Evolutionary conservation across 148 eudicot species (phyloP), one percentile per base, ranked within the genome.

Genomic region (Simmondsia chinensis): DNA sequence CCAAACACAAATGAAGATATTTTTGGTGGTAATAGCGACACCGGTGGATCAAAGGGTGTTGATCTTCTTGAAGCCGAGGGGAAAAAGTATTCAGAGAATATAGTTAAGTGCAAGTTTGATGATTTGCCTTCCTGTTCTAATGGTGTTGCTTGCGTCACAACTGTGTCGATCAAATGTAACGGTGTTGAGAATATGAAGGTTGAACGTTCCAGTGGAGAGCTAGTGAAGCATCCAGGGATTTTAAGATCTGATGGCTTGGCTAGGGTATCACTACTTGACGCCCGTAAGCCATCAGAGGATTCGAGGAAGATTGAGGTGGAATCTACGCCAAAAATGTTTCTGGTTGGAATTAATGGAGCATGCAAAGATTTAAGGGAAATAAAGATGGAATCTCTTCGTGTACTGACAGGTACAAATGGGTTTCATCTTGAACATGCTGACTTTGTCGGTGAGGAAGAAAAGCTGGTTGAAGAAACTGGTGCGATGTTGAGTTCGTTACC

Each of bases 21-120:
- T 54, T 44, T 14, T 18, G 35, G 34, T 33, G 19, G 21, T 39
- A 36, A 23, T 46, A 48, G 35, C 2, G 20, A 49, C 18, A 32
- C 30, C 47, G 6, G 1, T 28, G 48, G 19, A 21, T 61, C 28
- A 27, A 46, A 20, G 41, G 43, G 21, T 23, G 37, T 8, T 9
- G 50, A 46, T 32, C 22, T 11, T 59, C 21, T 22, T 23, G 54
- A 41, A 43, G 63, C 20, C 41, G 59, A 37, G 54, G 46, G 64
- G 34, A 25, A 33, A 7, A 38, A 40, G 35, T 28, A 16, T 56
- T 45, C 37, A 14, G 63, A 43, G 44, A 48, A 15, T 50, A 46
- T 45, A 20, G 29, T 36, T 23, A 61, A 49, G 24, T 25, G 40
- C 9, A 33, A 39, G 37, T 57, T 43, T n/a, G 21, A 51, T 18